Evolutionary conservation across 805 yeast species (phyloP), one percentile per base, ranked within the genome.

Genomic region (Ogataea pignaliae): DNA sequence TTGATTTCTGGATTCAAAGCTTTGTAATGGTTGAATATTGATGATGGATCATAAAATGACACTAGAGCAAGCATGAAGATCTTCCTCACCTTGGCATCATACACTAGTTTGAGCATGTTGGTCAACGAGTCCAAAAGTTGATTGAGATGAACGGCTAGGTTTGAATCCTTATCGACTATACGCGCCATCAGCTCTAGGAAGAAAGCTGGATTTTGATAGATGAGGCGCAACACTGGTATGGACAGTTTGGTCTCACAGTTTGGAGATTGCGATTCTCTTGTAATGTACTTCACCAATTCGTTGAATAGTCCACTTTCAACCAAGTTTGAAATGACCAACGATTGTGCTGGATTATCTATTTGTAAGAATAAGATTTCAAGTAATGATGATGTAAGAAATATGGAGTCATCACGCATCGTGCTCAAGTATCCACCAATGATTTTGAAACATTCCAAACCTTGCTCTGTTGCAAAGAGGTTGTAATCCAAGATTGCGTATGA

Each of bases 1-100:
- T n/a, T 3, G 40, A 47, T 33, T 40, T 53, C 29, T 29, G 48
- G 43, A 43, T 59, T 51, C 44, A 48, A 40, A 40, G 44, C 26
- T 10, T 39, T 43, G 30, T 57, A 59, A 15, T 36, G 18, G 9
- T 29, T 40, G 31, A 42, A 38, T 1, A 53, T 18, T 1, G 45
- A 29, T n/a, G 38, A 36, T 10, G 42, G 26, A 14, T 50, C 43
- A 61, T 71, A 54, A 43, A 62, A 26, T 9, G 65, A 49, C 5
- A 64, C 29, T 21, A 66, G 46, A 1, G 63, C 66, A 7, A 66
- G 39, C 4, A 62, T 37, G 38, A 49, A 57, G 5, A 64, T 66
- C 61, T 91, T 91, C 48, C 85, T 79, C 52, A 80, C 78, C 46
- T 87, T 73, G 1, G 95, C 90, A 54, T 83, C 88, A 35, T 84